Base-by-base conservation (phyloP, 768 basidiomycete species). In the Tulasnella sp. region DNA sequence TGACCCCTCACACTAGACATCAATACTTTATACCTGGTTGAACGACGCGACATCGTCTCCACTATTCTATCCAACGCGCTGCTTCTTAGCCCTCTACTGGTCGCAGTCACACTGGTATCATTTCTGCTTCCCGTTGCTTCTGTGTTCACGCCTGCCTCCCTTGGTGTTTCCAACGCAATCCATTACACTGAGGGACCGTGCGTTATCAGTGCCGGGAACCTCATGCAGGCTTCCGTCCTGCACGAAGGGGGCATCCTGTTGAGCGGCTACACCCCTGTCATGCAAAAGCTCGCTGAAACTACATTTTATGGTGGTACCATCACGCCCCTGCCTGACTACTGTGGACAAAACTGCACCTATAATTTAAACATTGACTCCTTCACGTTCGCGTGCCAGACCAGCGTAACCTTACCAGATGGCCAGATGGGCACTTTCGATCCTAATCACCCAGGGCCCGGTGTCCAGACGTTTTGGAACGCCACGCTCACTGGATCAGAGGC, bases 391-490 rank as follows among this genome's bases (percentile, higher is more conserved):
- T 69, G 64, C 34, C 64, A 69, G 64, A 69, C 64, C 3, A 16
- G 16, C 18, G 64, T 69, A 7, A 69, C 64, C 64, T 16, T 69
- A 16, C 64, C 64, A 69, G 64, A 69, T 4, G 64, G 64, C 64
- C 64, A 69, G 64, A 69, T 69, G 64, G 64, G 64, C 31, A 69
- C 64, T 3, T 69, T 9, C 64, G 64, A 69, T 34, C 64, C 64
- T 28, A 4, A 69, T 28, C n/a, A 69, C 64, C 64, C 64, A 31
- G 31, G 64, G 7, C 31, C 31, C 1, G 64, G 64, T 5, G 11
- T 69, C 28, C 31, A 69, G 64, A 69, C 64, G 2, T 69, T 69
- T 12, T 69, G 64, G 64, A 69, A 69, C 64, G 64, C 64, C 64
- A 69, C 64, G 9, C 64, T 69, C 34, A 69, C 64, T 2, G 64